Evolutionary conservation across 495 filamentous ascomycete species (phyloP), one percentile per base, ranked within the genome.

Genomic region (Xylaria acuta): DNA sequence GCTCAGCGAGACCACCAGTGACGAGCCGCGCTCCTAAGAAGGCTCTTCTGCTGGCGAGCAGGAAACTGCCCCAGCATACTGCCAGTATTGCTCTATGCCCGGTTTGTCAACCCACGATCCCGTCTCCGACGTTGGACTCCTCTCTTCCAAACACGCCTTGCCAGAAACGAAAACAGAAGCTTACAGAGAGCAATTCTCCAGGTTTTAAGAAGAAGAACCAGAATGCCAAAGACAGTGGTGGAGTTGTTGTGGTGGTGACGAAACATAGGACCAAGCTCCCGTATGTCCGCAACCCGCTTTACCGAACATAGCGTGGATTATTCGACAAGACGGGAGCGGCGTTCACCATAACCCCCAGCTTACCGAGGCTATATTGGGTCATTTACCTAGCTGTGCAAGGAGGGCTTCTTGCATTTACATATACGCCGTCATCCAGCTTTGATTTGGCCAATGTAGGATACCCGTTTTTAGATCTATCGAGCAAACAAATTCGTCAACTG

Each of bases 241-340:
- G 84, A 74, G 84, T 85, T 79, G 80, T 84, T 70, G 85, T 84
- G 68, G 85, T 84, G 79, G 83, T 86, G 81, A 86, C 83, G 38
- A 85, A 82, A 77, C 83, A 86, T 76, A 81, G 79, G 71, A 80
- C 83, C 72, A 86, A 84, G 75, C 85, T 86, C 78, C 76, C 83
- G 84, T 86, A 77, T 51, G 84, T 84, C 67, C 59, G 49, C 45
- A 40, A 25, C 49, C 58, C 43, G 32, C 32, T n/a, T 1, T 7
- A 34, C n/a, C n/a, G n/a, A n/a, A n/a, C n/a, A n/a, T n/a, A n/a
- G n/a, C n/a, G n/a, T n/a, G n/a, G n/a, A n/a, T n/a, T n/a, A n/a
- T n/a, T n/a, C n/a, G n/a, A n/a, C n/a, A n/a, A n/a, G n/a, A n/a
- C n/a, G n/a, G n/a, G n/a, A n/a, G n/a, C n/a, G n/a, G n/a, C n/a